These are phyloP conservation scores for Fonsecaea monophora DNA, from an alignment of 2,329 filamentous ascomycete species.

Conservation along the genomic window DNA sequence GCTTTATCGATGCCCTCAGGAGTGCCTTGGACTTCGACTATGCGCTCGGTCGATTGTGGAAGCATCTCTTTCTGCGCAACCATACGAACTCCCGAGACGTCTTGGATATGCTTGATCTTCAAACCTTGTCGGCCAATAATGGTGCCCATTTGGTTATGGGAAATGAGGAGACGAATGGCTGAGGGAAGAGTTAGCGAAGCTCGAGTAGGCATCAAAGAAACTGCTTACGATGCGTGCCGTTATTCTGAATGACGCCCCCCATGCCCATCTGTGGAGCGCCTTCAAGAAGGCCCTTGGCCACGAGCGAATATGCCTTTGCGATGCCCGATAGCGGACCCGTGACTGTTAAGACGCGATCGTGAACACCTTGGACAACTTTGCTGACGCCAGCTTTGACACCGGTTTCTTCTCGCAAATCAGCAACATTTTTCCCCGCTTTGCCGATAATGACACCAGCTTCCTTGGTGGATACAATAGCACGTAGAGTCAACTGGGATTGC, in stretches of 20 bases:
- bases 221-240: slow-evolving; percentile 89
- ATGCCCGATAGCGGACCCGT: slow-evolving; percentile 88
- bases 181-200: slow-evolving; percentile 35
- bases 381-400: slow-evolving; percentile 97
- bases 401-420: slow-evolving; percentile 94
- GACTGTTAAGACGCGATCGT: slow-evolving; percentile 95
- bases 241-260: slow-evolving; percentile 85
- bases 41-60: slow-evolving; percentile 95
- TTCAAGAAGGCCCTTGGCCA: slow-evolving; percentile 88
- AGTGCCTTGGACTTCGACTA: slow-evolving; percentile 94
- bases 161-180: slow-evolving; percentile 98
- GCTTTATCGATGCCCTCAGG: slow-evolving; percentile 95
- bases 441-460: slow-evolving; percentile 99
- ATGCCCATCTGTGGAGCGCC: slow-evolving; percentile 95
- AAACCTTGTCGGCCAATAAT: slow-evolving; percentile 96
- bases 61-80: slow-evolving; percentile 99
- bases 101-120: slow-evolving; percentile 99
- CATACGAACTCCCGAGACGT: slow-evolving; percentile 96
- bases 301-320: slow-evolving; percentile 89
- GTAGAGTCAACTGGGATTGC: slow-evolving; percentile 86
- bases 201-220: slow-evolving; percentile 8
- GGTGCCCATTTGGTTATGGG: slow-evolving; percentile 99
- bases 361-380: slow-evolving; percentile 97
- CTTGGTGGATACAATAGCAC: slow-evolving; percentile 98
- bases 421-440: slow-evolving; percentile 98